Conservation (phyloP, 768 basidiomycete genomes). For the Serendipita indica region DNA sequence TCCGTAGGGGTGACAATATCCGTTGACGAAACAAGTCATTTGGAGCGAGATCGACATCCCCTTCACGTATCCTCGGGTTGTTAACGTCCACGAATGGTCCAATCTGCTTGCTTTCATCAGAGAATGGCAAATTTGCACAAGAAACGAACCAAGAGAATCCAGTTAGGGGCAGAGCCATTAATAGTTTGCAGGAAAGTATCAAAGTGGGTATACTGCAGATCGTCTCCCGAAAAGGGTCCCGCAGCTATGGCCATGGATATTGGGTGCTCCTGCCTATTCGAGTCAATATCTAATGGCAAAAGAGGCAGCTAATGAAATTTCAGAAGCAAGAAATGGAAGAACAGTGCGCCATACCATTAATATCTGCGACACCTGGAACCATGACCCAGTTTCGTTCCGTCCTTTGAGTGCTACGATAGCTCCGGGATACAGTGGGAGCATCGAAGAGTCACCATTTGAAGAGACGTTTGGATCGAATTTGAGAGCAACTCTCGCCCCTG, state of each 20-base stretch:
- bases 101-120: conserved; percentile 39
- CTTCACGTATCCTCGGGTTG: conserved; percentile 60
- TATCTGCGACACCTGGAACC: conserved; percentile 72
- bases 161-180: conserved; percentile 51
- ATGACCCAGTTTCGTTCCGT: conserved; percentile 77
- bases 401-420: conserved; percentile 76
- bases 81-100: conserved; percentile 81
- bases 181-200: conserved; percentile 44
- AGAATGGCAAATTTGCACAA: background rate
- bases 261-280: conserved; percentile 23
- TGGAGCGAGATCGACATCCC: conserved; percentile 54
- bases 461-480: conserved; percentile 52
- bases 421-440: conserved; percentile 74
- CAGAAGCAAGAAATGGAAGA: conserved; percentile 38
- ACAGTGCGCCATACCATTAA: conserved; percentile 38
- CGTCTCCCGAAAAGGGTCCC: conserved; percentile 80
- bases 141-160: conserved; percentile 54
- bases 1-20: conserved; percentile 41
- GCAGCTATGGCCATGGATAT: conserved; percentile 27
- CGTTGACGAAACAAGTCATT: conserved; percentile 50
- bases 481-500: conserved; percentile 52
- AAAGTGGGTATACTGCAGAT: conserved; percentile 65
- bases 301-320: conserved; percentile 29
- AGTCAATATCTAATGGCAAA: conserved; percentile 26
- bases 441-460: conserved; percentile 50